Base-by-base conservation (phyloP, 768 basidiomycete genomes). In the Calocybe indica region DNA sequence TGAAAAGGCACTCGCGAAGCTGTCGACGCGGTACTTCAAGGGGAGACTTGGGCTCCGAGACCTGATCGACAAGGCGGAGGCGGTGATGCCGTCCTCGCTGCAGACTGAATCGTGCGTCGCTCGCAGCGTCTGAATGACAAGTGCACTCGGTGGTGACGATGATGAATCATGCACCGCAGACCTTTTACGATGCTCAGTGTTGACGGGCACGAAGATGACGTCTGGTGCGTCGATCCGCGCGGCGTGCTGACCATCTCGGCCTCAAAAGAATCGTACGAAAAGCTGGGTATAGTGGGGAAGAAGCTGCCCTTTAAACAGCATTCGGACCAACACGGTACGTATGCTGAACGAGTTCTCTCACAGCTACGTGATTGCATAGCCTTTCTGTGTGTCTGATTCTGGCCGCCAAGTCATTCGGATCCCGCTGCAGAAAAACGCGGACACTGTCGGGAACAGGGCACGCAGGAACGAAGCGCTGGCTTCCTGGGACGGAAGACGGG, bases 221-320 rank as follows among this genome's bases (percentile, higher is more conserved):
- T 71, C 2, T 89, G 88, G 87, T 85, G 82, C 55, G 68, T 87
- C 47, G 85, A 88, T 55, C 68, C 73, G 2, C 75, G 82, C 12
- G 80, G 82, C 3, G 53, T 80, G 38, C 61, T 88, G 49, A 80
- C 80, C 0, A 59, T 87, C 13, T 76, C 68, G 22, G 69, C 82
- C 5, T 69, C 69, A 37, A 81, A 80, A 59, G 65, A 67, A 12
- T 77, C 78, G 0, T 87, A 87, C 58, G 74, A 85, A 53, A 62
- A 63, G 6, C 69, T 87, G 6, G 84, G 86, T 1, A 55, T 87
- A 11, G 68, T 78, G 0, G 86, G 88, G 5, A 62, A 64, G 48
- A 71, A 67, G 28, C 49, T 84, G 38, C 75, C 79, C 0, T 83
- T 80, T 62, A 78, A 76, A 54, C 67, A 62, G 0, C 71, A 69